phyloP scores from a whole-genome alignment of 2,329 filamentous ascomycete species.

The Pyrenochaeta sp. region DNA sequence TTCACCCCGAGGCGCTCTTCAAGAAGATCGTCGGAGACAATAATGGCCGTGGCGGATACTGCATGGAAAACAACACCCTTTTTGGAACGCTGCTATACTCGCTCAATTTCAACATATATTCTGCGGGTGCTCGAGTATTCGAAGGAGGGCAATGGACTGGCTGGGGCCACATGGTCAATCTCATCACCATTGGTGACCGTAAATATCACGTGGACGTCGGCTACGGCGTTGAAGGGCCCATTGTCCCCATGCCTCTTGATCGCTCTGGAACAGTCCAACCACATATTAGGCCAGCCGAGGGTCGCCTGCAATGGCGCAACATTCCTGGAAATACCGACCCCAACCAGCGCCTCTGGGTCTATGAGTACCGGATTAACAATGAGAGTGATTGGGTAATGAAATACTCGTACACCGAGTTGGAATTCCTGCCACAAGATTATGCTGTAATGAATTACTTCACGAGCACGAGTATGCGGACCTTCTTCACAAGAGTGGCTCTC shows the following conservation, averaged over 20 bases:
- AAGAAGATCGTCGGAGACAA: conserved; percentile 63
- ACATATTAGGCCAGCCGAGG: conserved; percentile 43
- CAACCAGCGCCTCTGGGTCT: conserved; percentile 55
- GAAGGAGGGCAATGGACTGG: conserved; percentile 34
- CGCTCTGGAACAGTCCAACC: conserved; percentile 30
- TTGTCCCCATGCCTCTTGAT: conserved; percentile 49
- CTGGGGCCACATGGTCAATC: conserved; percentile 56
- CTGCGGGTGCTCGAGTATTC: conserved; percentile 53
- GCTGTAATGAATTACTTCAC: conserved; percentile 45
- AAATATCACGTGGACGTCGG: conserved; percentile 55
- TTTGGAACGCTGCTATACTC: conserved; percentile 62
- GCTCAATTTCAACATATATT: conserved; percentile 59
- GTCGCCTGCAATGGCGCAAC: conserved; percentile 45
- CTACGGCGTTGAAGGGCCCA: conserved; percentile 51
- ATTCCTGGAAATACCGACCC: conserved; percentile 43
- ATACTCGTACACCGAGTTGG: conserved; percentile 68
- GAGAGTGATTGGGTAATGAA: conserved; percentile 65
- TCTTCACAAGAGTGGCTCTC: conserved; percentile 43
- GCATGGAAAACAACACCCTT: conserved; percentile 67
- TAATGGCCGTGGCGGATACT: conserved; percentile 64
- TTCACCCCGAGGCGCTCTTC: conserved; percentile 61
- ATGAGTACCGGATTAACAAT: conserved; percentile 45
- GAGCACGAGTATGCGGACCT: conserved; percentile 41
- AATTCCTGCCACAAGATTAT: conserved; percentile 46
- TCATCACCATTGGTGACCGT: conserved; percentile 49